Conservation (phyloP, 257 asterid genomes). For the Thymus mandschuricus region DNA sequence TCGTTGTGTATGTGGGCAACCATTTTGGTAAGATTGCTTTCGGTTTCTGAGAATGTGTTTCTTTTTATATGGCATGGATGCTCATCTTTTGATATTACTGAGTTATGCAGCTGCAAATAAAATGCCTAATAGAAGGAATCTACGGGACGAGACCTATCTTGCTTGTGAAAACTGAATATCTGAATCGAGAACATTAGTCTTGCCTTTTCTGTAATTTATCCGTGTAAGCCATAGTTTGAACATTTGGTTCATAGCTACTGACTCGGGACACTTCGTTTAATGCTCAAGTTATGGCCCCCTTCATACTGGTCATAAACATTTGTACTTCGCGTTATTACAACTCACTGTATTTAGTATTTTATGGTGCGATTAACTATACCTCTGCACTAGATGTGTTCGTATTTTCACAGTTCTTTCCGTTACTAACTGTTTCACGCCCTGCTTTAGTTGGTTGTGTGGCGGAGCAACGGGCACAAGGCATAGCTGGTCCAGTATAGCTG, state of each 20-base stretch:
- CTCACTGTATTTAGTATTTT: background rate
- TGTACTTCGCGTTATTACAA: no score
- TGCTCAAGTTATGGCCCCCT: no score
- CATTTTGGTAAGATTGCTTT: conserved; percentile 73
- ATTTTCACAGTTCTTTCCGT: background rate
- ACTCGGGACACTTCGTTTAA: no score
- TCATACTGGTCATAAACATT: no score
- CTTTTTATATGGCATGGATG: background rate
- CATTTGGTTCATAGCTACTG: background rate
- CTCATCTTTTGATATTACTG: background rate
- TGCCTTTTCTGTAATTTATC: no score
- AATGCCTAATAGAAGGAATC: background rate
- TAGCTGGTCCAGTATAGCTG: conserved; percentile 66
- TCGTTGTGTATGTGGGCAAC: conserved; percentile 93
- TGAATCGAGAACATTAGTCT: no score
- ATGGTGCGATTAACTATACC: background rate
- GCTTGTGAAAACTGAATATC: no score
- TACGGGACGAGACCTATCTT: no score
- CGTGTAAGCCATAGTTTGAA: no score
- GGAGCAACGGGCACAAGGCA: conserved; percentile 88
- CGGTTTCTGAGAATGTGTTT: background rate
- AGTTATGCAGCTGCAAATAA: conserved; percentile 7
- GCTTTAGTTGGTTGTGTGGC: conserved; percentile 92
- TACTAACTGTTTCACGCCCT: conserved; percentile 33
- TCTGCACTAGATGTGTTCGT: background rate